Conservation (phyloP, 352 stramenopile genomes). For the Pythium coloratum region DNA sequence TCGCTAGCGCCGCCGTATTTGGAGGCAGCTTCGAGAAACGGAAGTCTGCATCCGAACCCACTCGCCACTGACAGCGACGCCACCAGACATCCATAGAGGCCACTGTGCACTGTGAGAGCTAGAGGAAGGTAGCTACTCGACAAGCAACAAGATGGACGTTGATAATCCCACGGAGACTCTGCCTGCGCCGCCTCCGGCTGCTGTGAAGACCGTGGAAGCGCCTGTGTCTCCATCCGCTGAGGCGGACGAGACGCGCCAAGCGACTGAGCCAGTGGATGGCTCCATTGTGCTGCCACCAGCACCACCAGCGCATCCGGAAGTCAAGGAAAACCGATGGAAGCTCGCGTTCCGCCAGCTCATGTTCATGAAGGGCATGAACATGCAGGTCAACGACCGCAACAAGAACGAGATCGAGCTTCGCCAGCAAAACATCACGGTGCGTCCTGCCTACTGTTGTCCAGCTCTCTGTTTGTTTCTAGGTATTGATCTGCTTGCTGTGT, state of each 20-base stretch:
- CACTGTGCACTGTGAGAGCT: background rate
- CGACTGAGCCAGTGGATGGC: background rate
- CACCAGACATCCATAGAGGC: background rate
- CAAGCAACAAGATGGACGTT: background rate
- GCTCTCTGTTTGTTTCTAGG: background rate
- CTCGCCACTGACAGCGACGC: background rate
- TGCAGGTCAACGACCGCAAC: slow-evolving; percentile 70
- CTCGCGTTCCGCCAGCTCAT: slow-evolving; percentile 74
- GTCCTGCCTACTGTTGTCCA: background rate
- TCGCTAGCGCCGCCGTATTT: background rate
- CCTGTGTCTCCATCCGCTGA: background rate
- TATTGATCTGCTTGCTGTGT: background rate
- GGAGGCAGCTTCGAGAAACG: slow-evolving; percentile 1
- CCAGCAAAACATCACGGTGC: slow-evolving; percentile 75
- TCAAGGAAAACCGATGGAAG: slow-evolving; percentile 67
- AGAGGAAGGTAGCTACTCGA: background rate
- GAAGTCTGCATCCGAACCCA: background rate
- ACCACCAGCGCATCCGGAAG: slow-evolving; percentile 11
- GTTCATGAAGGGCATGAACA: slow-evolving; percentile 86
- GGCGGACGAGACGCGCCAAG: slow-evolving; percentile 21
- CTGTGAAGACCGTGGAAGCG: slow-evolving; percentile 7
- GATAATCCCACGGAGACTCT: background rate
- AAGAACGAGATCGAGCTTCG: slow-evolving; percentile 81
- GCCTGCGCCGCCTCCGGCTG: background rate
- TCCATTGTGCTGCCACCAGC: background rate